Percentiles rank a stretch among this genome's conserved stretches.
These are phyloP conservation scores for Rhizopogon roseolus DNA, from an alignment of 768 basidiomycete genomes.

Conservation along the genomic window DNA sequence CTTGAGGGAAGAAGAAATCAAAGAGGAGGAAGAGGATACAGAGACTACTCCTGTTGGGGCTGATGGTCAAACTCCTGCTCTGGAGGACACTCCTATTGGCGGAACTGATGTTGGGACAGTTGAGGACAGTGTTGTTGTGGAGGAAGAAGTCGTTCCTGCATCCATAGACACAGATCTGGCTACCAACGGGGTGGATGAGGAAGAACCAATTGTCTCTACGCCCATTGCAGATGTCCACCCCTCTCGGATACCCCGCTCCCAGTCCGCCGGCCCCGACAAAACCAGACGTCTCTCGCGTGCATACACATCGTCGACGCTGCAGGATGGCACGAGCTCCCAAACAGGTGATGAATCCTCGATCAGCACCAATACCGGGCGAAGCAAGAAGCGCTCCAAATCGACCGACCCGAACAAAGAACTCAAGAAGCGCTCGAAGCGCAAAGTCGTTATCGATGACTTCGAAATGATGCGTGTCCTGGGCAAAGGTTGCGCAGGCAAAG, in stretches of 20 bases:
- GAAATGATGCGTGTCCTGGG: constrained; percentile 97
- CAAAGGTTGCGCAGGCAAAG: constrained; percentile 97
- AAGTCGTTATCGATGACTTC: constrained; percentile 86
- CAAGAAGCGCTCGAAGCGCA: constrained; percentile 51
- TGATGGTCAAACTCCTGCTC: constrained; percentile 1
- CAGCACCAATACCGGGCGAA: constrained; percentile 46
- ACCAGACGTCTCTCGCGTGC: constrained; percentile 53
- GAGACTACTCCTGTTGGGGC: constrained; percentile 3
- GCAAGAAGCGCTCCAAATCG: constrained; percentile 53
- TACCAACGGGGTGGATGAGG: constrained; percentile 21
- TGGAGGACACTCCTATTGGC: constrained; percentile 2
- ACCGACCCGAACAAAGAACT: constrained; percentile 45
- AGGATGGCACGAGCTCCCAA: constrained; percentile 50
- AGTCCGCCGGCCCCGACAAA: constrained; percentile 76
- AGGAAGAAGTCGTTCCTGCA: constrained; percentile 1
- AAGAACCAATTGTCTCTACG: constrained; percentile 29
- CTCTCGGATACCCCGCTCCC: constrained; percentile 65
- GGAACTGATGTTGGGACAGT: neutral
- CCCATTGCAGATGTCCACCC: constrained; percentile 32
- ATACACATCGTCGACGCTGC: constrained; percentile 48
- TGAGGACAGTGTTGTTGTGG: constrained; percentile 4
- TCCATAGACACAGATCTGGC: constrained; percentile 17
- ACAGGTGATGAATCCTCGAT: constrained; percentile 71
- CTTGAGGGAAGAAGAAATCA: constrained; percentile 17
- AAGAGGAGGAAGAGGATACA: constrained; percentile 21